phyloP scores from a whole-genome alignment of 2,329 filamentous ascomycete genomes.

The Amesomyces nigricolor region DNA sequence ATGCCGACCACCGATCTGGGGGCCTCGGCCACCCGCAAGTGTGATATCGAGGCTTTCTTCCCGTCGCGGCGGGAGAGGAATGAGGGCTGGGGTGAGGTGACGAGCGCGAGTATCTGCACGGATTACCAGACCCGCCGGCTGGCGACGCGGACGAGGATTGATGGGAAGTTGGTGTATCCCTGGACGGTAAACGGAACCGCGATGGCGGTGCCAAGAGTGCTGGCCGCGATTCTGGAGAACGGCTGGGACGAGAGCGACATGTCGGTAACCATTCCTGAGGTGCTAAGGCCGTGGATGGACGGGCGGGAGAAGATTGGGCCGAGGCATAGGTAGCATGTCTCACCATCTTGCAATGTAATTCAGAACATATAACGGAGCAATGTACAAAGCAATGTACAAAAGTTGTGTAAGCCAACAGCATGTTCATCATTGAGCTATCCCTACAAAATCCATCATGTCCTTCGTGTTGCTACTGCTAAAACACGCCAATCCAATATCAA shows the following conservation, averaged over 20 bases:
- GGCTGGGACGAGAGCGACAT: slow-evolving; percentile 70
- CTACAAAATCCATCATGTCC: slow-evolving; percentile 6
- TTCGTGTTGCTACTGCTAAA: not conserved
- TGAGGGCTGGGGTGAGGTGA: slow-evolving; percentile 87
- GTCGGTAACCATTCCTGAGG: slow-evolving; percentile 70
- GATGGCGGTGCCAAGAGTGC: slow-evolving; percentile 79
- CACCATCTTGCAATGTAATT: not conserved
- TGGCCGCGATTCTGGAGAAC: slow-evolving; percentile 86
- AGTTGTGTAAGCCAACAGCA: not conserved
- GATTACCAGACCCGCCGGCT: slow-evolving; percentile 89
- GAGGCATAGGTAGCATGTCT: slow-evolving; percentile 13
- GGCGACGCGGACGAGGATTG: slow-evolving; percentile 62
- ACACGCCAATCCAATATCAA: not conserved
- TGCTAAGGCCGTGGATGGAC: slow-evolving; percentile 78
- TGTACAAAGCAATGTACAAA: not conserved
- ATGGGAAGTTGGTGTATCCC: slow-evolving; percentile 63
- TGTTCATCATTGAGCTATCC: slow-evolving; percentile 3
- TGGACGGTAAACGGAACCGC: slow-evolving; percentile 94
- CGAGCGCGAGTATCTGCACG: slow-evolving; percentile 82
- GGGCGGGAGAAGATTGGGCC: slow-evolving; percentile 59
- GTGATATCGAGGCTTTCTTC: slow-evolving; percentile 92
- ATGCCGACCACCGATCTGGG: slow-evolving; percentile 89
- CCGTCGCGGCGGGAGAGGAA: slow-evolving; percentile 65
- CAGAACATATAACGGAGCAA: not conserved
- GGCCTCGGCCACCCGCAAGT: slow-evolving; percentile 78